A percentile compares a stretch with the other conserved stretches of the same genome.
Evolutionary conservation across 2,329 filamentous ascomycete species (phyloP).

Genomic region (Xylaria sp.): DNA sequence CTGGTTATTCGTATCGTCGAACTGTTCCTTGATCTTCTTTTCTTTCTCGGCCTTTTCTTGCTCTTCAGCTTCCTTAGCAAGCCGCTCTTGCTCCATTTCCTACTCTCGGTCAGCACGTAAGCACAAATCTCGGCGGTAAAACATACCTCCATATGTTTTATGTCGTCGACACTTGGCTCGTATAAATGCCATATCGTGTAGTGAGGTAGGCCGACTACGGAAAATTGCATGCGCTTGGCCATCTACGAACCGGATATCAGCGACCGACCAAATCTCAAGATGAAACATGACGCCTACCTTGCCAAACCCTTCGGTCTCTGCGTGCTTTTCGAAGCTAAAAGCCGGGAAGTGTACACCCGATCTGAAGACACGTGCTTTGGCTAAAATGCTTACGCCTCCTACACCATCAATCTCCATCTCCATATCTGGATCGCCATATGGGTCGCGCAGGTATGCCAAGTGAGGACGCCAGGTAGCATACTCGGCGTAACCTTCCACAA

Average conservation of each 20-base stretch:
- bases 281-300: constrained; percentile 70
- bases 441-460: constrained; percentile 94
- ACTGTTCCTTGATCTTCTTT: constrained; percentile 83
- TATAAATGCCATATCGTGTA: constrained; percentile 99
- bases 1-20: constrained; percentile 78
- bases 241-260: constrained; percentile 67
- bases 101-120: constrained; percentile 50
- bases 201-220: constrained; percentile 93
- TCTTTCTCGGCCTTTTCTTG: constrained; percentile 75
- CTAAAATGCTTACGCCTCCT: constrained; percentile 95
- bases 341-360: constrained; percentile 96
- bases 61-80: constrained; percentile 83
- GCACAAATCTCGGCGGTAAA: neutral
- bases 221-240: constrained; percentile 95
- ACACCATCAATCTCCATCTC: constrained; percentile 99
- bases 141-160: constrained; percentile 89
- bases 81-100: constrained; percentile 92
- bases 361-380: constrained; percentile 94
- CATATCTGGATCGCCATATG: constrained; percentile 97
- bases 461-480: constrained; percentile 99
- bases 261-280: neutral
- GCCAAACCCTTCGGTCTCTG: constrained; percentile 97
- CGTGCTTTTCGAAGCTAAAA: constrained; percentile 98
- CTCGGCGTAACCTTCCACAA: constrained; percentile 98
- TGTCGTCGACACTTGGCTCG: constrained; percentile 97